Conservation (phyloP, 371 early-diverging fungal species). For the Apophysomyces ossiformis region DNA sequence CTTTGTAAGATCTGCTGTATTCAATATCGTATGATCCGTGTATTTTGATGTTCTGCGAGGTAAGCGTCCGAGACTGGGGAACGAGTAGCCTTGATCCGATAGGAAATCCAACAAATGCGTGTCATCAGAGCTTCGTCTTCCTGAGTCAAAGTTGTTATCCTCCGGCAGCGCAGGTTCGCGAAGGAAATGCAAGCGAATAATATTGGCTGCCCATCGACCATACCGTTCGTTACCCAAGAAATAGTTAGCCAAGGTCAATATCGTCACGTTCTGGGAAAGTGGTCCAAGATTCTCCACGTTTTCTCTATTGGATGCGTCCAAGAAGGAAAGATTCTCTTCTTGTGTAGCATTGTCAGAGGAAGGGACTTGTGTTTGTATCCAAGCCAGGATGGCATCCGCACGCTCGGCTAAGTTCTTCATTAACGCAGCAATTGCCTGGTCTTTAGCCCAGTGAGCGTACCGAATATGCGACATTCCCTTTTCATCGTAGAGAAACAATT, state of each 20-base stretch:
- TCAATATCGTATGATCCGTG: constrained; percentile 28
- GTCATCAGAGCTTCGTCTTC: constrained; percentile 55
- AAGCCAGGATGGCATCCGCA: constrained; percentile 48
- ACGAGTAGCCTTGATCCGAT: constrained; percentile 69
- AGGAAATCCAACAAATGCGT: constrained; percentile 60
- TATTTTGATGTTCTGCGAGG: constrained; percentile 61
- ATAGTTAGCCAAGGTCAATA: constrained; percentile 63
- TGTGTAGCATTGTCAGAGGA: constrained; percentile 13
- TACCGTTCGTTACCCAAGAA: constrained; percentile 63
- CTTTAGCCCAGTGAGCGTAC: constrained; percentile 64
- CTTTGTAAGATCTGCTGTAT: constrained; percentile 48
- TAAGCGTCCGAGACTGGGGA: constrained; percentile 61
- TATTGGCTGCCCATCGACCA: constrained; percentile 64
- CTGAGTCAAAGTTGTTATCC: constrained; percentile 51
- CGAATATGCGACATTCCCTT: constrained; percentile 53
- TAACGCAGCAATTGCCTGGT: constrained; percentile 34
- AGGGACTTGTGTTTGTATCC: constrained; percentile 25
- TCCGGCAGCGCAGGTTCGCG: constrained; percentile 59
- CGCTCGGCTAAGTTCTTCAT: constrained; percentile 44
- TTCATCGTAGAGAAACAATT: constrained; percentile 64
- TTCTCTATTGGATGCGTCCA: constrained; percentile 3
- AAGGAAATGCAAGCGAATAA: constrained; percentile 62
- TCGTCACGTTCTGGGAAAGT: constrained; percentile 63
- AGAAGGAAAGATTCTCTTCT: not conserved
- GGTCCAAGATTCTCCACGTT: constrained; percentile 31